Base-by-base conservation (phyloP, 2,329 filamentous ascomycete genomes). In the Colletotrichum cordylinicola region DNA sequence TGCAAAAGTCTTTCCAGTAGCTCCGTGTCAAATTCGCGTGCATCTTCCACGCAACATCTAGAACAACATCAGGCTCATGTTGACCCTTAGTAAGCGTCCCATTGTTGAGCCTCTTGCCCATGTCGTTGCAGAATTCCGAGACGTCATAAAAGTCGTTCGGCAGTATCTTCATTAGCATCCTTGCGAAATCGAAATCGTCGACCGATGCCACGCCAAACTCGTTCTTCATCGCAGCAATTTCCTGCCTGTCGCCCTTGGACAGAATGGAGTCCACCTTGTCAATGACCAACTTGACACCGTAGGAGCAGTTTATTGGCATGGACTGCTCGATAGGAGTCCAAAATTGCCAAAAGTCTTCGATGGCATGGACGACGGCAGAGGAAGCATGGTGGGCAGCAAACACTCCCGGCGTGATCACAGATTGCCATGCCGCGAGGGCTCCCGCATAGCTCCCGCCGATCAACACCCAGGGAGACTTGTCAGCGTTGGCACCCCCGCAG, bases 381-480 rank as follows among this genome's bases (percentile, higher is more conserved):
- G 87, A 88, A 4, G 88, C 84, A 78, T 87, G 87, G 67, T 89
- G 89, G 2, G 88, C 88, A 84, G 87, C 89, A 79, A 88, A 87
- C 8, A 86, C 87, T 31, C 88, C 88, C 0, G 88, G 87, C 13
- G 86, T 83, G 15, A 85, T 82, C 16, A 85, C 83, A 29, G 85
- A 86, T 13, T 84, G 85, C 87, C 88, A 89, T 9, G 88, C 88
- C 4, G 88, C 81, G 8, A 90, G 82, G 9, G 87, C 88, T 43
- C 89, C 89, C 37, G 86, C 86, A 76, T 90, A 90, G 4, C 87
- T 89, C 9, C 87, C 89, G 9, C 89, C 89, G 27, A 87, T 82
- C 37, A 89, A 81, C n/a, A 90, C 84, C 89, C 89, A 91, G 0
- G 89, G 88, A 16, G 88, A 86, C 31, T 85, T 83, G 18, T 84